Conservation (phyloP, 441 rosid genomes). For the Adansonia gregorii region DNA sequence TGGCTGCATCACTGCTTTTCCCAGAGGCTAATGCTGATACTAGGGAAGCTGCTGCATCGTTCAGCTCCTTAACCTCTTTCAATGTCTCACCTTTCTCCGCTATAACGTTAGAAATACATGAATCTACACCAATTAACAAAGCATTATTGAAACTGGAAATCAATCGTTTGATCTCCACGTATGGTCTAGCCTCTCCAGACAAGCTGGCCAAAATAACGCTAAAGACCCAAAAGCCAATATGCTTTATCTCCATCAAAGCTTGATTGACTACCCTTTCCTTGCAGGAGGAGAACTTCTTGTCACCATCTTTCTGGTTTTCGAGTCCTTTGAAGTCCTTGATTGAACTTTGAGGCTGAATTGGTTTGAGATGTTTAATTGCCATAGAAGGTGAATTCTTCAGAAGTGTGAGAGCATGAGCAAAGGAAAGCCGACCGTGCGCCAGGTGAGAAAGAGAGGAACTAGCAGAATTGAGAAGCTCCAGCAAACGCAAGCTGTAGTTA, state of each 20-base stretch:
- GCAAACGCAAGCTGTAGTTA: constrained; percentile 45
- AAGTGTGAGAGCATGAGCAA: constrained; percentile 49
- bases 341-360: constrained; percentile 31
- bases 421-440: constrained; percentile 45
- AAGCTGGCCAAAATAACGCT: constrained; percentile 46
- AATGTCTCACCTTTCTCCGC: constrained; percentile 35
- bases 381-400: constrained; percentile 41
- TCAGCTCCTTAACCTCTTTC: constrained; percentile 28
- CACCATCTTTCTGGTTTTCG: constrained; percentile 29
- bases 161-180: constrained; percentile 16
- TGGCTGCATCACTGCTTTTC: constrained; percentile 34
- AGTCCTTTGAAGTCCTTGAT: constrained; percentile 28
- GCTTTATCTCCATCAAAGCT: constrained; percentile 42
- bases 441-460: constrained; percentile 31
- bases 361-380: constrained; percentile 43
- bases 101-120: constrained; percentile 30
- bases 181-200: constrained; percentile 41
- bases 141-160: constrained; percentile 28
- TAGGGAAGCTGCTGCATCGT: constrained; percentile 42
- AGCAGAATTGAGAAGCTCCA: constrained; percentile 55
- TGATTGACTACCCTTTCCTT: constrained; percentile 37
- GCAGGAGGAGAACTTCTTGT: constrained; percentile 30
- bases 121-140: constrained; percentile 40
- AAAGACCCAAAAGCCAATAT: constrained; percentile 50
- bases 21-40: constrained; percentile 39